Base-by-base conservation (phyloP, 192 early-diverging fungal species). In the Linnemannia elongata region DNA sequence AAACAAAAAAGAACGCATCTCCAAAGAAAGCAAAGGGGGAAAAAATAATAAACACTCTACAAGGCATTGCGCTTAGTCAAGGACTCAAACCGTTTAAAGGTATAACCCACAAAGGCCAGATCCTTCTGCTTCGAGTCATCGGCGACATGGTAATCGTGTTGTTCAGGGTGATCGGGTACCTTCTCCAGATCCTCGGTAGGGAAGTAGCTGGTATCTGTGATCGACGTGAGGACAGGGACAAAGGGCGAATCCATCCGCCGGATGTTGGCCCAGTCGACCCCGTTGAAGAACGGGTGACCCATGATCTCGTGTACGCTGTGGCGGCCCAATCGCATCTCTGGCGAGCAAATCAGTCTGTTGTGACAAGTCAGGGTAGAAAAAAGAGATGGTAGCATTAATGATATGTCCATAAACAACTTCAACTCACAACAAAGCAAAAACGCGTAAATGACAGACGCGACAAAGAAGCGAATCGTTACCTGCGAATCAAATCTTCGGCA, bases 131-230 rank as follows among this genome's bases (percentile, higher is more conserved):
- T 87, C 45, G 49, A 69, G 69, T 73, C 80, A 24, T 24, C 18
- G 36, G 38, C 44, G 69, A 75, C 36, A 22, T 42, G 57, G 15
- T 74, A 72, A 52, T 72, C 54, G 42, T 55, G 72, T 1, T 79
- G 77, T 9, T 79, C 77, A 15, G 87, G 87, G n/a, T 82, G 81
- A 22, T 92, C 89, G 0, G 95, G 91, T 78, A 93, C 93, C 87
- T 95, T 90, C 77, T 95, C 94, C 45, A 99, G 87, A 76, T 99
- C 97, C 76, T 99, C 98, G 2, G 93, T 96, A 0, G 97, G 97
- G 89, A 99, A 99, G 91, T 99, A 98, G 41, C 95, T 96, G 7
- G 98, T 99, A 85, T 99, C 98, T 24, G 98, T 99, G 74, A 99
- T 99, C 35, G 94, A 96, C 54, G 89, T 93, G 68, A 99, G 89